Evolutionary conservation across 2,329 filamentous ascomycete species (phyloP).

Genomic region (Periconia sp.): DNA sequence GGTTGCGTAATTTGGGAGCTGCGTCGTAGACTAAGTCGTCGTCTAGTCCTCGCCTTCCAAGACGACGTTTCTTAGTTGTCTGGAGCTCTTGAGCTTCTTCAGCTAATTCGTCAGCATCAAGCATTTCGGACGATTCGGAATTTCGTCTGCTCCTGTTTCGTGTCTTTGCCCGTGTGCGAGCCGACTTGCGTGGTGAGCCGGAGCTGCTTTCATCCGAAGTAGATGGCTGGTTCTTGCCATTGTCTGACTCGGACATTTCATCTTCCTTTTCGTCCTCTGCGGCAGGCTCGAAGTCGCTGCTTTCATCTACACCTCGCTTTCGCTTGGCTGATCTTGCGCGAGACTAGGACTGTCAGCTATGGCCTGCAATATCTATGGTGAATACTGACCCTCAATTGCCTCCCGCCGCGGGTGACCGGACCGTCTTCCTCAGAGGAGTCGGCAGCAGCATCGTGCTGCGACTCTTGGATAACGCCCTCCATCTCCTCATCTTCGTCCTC

Average conservation of each 20-base stretch:
- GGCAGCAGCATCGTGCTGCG: slow-evolving; percentile 44
- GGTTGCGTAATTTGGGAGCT: slow-evolving; percentile 65
- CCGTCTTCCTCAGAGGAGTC: slow-evolving; percentile 64
- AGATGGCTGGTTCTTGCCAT: slow-evolving; percentile 49
- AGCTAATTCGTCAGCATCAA: slow-evolving; percentile 55
- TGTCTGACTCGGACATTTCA: slow-evolving; percentile 61
- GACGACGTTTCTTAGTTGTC: slow-evolving; percentile 53
- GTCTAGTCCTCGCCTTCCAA: slow-evolving; percentile 37
- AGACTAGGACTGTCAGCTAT: slow-evolving; percentile 25
- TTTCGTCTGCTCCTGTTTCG: slow-evolving; percentile 56
- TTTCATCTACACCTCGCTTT: slow-evolving; percentile 58
- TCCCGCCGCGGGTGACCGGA: slow-evolving; percentile 56
- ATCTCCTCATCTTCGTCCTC: slow-evolving; percentile 37
- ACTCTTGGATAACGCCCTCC: slow-evolving; percentile 50
- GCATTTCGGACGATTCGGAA: slow-evolving; percentile 50
- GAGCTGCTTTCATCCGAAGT: slow-evolving; percentile 44
- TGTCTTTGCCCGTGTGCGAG: slow-evolving; percentile 55
- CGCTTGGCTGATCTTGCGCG: slow-evolving; percentile 39
- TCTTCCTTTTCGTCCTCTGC: slow-evolving; percentile 62
- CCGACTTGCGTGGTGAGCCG: slow-evolving; percentile 56
- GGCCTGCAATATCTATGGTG: slow-evolving; percentile 7
- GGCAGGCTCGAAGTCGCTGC: slow-evolving; percentile 68
- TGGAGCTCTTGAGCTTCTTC: slow-evolving; percentile 66
- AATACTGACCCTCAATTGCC: slow-evolving; percentile 36
- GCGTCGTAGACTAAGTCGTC: slow-evolving; percentile 59